Conservation (phyloP, 306 rosid species). For the Malus fusca region DNA sequence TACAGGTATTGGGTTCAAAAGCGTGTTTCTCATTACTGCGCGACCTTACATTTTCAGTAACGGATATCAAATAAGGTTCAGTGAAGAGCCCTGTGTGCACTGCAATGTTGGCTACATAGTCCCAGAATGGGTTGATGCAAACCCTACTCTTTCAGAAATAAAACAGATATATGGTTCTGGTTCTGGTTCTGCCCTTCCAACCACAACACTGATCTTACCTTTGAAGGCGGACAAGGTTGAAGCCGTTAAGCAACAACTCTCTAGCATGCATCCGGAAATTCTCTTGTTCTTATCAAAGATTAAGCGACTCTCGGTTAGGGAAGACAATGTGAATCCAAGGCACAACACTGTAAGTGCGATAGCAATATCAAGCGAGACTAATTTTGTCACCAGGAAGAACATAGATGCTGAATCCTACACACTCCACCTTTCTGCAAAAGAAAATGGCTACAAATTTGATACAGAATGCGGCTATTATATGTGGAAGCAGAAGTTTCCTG, state of each 20-base stretch:
- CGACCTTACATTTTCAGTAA: constrained; percentile 63
- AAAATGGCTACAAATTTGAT: neutral
- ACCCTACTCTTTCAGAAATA: constrained; percentile 38
- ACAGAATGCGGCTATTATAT: constrained; percentile 40
- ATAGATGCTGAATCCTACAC: constrained; percentile 61
- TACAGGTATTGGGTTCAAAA: constrained; percentile 88
- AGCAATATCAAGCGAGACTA: constrained; percentile 41
- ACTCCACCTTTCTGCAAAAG: constrained; percentile 34
- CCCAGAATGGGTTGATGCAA: constrained; percentile 79
- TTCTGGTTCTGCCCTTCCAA: constrained; percentile 29
- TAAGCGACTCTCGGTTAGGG: constrained; percentile 47
- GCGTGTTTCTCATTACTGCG: constrained; percentile 62
- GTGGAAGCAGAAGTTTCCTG: constrained; percentile 70
- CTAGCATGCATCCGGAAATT: constrained; percentile 54
- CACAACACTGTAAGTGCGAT: constrained; percentile 32
- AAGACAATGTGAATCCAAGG: constrained; percentile 28
- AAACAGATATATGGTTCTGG: constrained; percentile 41
- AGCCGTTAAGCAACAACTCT: constrained; percentile 56
- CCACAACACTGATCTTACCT: constrained; percentile 55
- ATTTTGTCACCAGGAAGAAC: constrained; percentile 42
- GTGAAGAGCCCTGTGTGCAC: constrained; percentile 59
- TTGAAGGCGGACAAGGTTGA: constrained; percentile 56
- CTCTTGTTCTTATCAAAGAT: constrained; percentile 60
- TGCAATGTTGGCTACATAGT: constrained; percentile 67
- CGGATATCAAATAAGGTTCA: constrained; percentile 66